Percentiles rank a stretch among this genome's conserved stretches.
phyloP scores from a whole-genome alignment of 2,329 filamentous ascomycete genomes.

The Fusarium pseudocircinatum region DNA sequence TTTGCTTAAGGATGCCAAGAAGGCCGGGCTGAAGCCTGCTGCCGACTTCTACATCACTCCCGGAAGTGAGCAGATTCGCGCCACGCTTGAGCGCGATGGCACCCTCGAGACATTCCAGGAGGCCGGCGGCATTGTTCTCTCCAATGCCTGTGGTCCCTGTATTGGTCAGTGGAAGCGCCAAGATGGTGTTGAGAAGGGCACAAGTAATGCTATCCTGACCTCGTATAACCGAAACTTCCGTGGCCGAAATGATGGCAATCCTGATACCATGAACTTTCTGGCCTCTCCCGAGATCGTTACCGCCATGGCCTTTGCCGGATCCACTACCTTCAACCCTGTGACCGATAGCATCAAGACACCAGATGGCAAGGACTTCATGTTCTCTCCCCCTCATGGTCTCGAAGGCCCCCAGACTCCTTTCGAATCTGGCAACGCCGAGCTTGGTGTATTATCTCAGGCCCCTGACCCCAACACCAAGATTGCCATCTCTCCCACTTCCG shows the following conservation, averaged over 20 bases:
- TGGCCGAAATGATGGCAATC: slow-evolving; percentile 95
- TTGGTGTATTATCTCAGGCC: slow-evolving; percentile 76
- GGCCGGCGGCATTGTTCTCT: slow-evolving; percentile 92
- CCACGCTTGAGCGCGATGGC: slow-evolving; percentile 89
- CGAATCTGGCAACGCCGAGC: slow-evolving; percentile 77
- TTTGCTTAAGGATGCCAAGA: slow-evolving; percentile 79
- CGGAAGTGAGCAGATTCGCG: slow-evolving; percentile 95
- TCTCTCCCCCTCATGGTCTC: slow-evolving; percentile 79
- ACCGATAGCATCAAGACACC: slow-evolving; percentile 85
- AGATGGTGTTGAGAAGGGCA: slow-evolving; percentile 84
- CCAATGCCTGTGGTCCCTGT: slow-evolving; percentile 93
- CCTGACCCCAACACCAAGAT: slow-evolving; percentile 78
- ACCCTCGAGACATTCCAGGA: slow-evolving; percentile 96
- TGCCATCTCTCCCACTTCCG: slow-evolving; percentile 85
- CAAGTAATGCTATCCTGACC: slow-evolving; percentile 91
- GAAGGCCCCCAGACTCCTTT: slow-evolving; percentile 74
- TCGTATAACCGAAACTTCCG: slow-evolving; percentile 99
- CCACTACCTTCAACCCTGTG: slow-evolving; percentile 95
- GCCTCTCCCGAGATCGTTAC: slow-evolving; percentile 97
- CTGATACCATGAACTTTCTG: slow-evolving; percentile 97
- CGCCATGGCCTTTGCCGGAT: slow-evolving; percentile 91
- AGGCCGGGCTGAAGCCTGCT: slow-evolving; percentile 95
- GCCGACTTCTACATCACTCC: slow-evolving; percentile 93
- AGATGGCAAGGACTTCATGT: slow-evolving; percentile 84
- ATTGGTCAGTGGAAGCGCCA: slow-evolving; percentile 96